Conservation (phyloP, 306 rosid genomes). For the Lathyrus oleraceus region DNA sequence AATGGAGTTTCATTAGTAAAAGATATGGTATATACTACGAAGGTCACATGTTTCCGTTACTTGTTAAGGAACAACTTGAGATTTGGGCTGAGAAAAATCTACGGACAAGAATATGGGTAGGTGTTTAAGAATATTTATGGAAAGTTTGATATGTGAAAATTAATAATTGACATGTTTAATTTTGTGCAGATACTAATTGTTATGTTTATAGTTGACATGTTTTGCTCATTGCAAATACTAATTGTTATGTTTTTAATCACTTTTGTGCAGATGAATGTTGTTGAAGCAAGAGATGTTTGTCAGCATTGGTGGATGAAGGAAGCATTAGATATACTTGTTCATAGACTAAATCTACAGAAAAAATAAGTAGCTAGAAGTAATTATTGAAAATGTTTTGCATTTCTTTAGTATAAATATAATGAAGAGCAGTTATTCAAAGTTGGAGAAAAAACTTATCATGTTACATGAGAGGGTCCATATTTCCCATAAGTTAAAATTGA, state of each 20-base stretch:
- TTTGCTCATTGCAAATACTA: neutral
- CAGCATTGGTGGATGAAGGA: slow-evolving; percentile 99
- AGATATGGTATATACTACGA: slow-evolving; percentile 80
- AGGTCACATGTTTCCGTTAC: slow-evolving; percentile 95
- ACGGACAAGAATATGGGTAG: slow-evolving; percentile 79
- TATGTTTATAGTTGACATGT: neutral
- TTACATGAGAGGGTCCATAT: neutral
- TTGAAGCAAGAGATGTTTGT: slow-evolving; percentile 78
- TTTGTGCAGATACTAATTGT: neutral
- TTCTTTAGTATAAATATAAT: neutral
- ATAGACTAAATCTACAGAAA: slow-evolving; percentile 46
- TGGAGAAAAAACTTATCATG: too few relatives aligned
- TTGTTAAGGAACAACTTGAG: slow-evolving; percentile 84
- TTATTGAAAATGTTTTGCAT: neutral
- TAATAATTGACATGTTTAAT: neutral
- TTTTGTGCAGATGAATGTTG: slow-evolving; percentile 60
- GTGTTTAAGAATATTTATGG: neutral
- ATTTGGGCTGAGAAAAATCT: slow-evolving; percentile 85
- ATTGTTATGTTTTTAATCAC: neutral
- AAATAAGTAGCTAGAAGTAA: neutral
- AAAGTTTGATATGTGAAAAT: neutral
- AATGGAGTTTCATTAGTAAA: slow-evolving; percentile 91
- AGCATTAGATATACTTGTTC: slow-evolving; percentile 80
- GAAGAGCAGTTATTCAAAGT: neutral
- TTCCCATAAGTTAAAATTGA: too few relatives aligned